Conservation (phyloP, 768 basidiomycete species). For the Rubroboletus pulcherrimus region DNA sequence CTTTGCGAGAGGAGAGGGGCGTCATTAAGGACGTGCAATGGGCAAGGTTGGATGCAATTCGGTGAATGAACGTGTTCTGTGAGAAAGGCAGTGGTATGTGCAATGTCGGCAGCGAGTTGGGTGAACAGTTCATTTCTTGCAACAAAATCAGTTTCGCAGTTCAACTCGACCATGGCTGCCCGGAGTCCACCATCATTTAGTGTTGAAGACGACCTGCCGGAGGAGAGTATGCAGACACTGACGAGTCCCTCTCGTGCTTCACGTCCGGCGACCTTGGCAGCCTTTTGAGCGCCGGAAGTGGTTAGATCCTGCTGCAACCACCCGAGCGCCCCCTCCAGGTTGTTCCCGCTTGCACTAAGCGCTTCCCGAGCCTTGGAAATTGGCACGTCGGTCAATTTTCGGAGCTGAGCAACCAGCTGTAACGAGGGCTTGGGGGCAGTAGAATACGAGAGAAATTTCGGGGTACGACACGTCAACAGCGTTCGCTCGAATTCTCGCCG, state of each 20-base stretch:
- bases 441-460: slow-evolving; percentile 42
- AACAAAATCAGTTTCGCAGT: slow-evolving; percentile 98
- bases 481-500: slow-evolving; percentile 1
- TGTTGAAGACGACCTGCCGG: slow-evolving; percentile 44
- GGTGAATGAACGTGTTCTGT: slow-evolving; percentile 37
- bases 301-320: slow-evolving; percentile 80
- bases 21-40: slow-evolving; percentile 50
- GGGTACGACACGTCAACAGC: background rate
- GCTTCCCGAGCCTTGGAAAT: slow-evolving; percentile 89
- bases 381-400: slow-evolving; percentile 77
- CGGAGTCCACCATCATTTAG: slow-evolving; percentile 48
- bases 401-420: slow-evolving; percentile 80
- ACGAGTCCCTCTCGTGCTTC: slow-evolving; percentile 76
- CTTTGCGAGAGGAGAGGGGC: slow-evolving; percentile 62
- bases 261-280: slow-evolving; percentile 78
- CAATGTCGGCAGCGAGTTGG: slow-evolving; percentile 71
- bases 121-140: slow-evolving; percentile 81
- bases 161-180: slow-evolving; percentile 86
- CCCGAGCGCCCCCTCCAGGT: slow-evolving; percentile 66
- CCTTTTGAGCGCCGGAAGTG: slow-evolving; percentile 70
- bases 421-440: slow-evolving; percentile 58
- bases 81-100: slow-evolving; percentile 78
- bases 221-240: slow-evolving; percentile 68
- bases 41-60: slow-evolving; percentile 44
- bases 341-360: slow-evolving; percentile 67